Base-by-base conservation (phyloP, 192 early-diverging fungal species). In the Jimgerdemannia lactiflua region DNA sequence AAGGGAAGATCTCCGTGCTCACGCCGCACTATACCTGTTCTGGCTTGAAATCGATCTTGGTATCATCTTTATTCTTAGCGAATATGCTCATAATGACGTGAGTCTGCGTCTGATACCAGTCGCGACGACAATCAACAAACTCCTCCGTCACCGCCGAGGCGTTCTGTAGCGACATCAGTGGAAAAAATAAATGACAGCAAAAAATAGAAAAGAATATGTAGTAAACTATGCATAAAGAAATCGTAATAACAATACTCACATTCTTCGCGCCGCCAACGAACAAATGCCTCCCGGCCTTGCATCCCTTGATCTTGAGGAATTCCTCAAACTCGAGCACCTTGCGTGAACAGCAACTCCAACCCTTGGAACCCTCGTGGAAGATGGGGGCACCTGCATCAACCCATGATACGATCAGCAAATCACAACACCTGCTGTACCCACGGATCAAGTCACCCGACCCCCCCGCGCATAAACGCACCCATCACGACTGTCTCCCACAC, bases 361-460 rank as follows among this genome's bases (percentile, higher is more conserved):
- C 97, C 88, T 98, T 98, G 85, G 92, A 94, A 17, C 98, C 98
- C 80, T 99, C 98, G 79, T 98, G 98, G 86, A 99, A 99, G 43
- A 99, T 85, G 6, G 96, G 94, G 14, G 78, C 78, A 17, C 98
- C 49, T 59, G 14, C 49, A 59, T 14, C 6, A 59, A 10, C 49
- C 49, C 49, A 59, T 29, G 29, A 29, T 29, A 29, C 29, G 29
- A 29, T 29, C 29, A 29, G 29, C 29, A 59, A 59, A 10, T 59
- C 49, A 59, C 2, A 59, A 10, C 14, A 59, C 6, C 14, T 59
- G 49, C 14, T 59, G 6, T 10, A 14, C 8, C 8, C 49, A 14
- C 14, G 49, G 8, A 59, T 59, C 49, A 59, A 59, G 14, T 59
- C 6, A 59, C 49, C 49, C 14, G 14, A 59, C 49, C 49, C 49